Percentiles rank a stretch among this genome's conserved stretches.
Conservation (phyloP, 202 grass and related monocot species). For the Zizania palustris region DNA sequence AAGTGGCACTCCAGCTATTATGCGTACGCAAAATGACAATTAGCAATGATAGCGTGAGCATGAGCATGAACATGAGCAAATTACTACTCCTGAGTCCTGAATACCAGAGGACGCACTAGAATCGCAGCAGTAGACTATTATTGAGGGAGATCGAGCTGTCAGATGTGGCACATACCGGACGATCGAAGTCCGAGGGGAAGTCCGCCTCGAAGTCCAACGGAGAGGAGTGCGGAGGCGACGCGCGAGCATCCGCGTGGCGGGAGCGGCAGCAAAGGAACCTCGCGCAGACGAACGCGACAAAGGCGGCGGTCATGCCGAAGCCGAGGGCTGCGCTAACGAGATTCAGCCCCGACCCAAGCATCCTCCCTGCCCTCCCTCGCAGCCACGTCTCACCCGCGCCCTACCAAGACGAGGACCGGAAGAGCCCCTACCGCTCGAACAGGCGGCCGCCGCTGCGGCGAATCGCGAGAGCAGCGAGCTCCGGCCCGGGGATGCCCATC, state of each 20-base stretch:
- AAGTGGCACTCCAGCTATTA: background rate
- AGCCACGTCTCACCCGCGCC: no score
- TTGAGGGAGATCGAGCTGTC: background rate
- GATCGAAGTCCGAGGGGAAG: slow-evolving; percentile 3
- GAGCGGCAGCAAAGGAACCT: slow-evolving; percentile 43
- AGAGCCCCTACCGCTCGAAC: no score
- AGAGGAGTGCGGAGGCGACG: background rate
- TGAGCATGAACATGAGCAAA: slow-evolving; percentile 27
- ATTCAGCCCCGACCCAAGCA: slow-evolving; percentile 57
- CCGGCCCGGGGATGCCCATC: slow-evolving; percentile 42
- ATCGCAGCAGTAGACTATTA: background rate
- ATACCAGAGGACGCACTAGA: background rate
- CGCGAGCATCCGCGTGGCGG: slow-evolving; percentile 29
- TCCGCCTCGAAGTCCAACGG: no score
- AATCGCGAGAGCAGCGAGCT: no score
- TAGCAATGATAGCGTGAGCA: background rate
- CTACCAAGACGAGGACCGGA: no score
- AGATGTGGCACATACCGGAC: slow-evolving; percentile 48
- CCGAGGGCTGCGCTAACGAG: slow-evolving; percentile 73
- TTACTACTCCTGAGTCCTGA: background rate
- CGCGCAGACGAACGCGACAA: slow-evolving; percentile 54
- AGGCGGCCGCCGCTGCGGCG: no score
- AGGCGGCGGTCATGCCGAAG: slow-evolving; percentile 81
- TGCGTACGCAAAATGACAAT: background rate
- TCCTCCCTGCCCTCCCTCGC: no score